Percentiles rank a stretch among this genome's conserved stretches.
Conservation (phyloP, 331 rosid species). For the Pyrus hybrid region DNA sequence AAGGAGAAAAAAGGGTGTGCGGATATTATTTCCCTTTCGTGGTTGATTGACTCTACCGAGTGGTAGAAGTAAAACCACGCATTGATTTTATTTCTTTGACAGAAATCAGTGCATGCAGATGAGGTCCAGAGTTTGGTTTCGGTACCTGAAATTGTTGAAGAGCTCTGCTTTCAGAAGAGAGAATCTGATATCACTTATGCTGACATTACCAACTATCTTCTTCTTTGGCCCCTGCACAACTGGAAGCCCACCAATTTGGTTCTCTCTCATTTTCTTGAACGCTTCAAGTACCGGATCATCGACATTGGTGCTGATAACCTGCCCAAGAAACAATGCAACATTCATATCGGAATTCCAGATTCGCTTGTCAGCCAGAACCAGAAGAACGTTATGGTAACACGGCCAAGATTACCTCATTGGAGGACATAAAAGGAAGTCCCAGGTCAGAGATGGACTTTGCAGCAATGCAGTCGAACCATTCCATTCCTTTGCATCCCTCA, state of each 20-base stretch:
- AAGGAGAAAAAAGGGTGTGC: too few relatives aligned
- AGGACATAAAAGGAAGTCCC: slow-evolving; percentile 82
- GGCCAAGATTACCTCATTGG: slow-evolving; percentile 36
- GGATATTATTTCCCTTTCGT: too few relatives aligned
- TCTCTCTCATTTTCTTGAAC: slow-evolving; percentile 71
- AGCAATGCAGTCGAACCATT: slow-evolving; percentile 83
- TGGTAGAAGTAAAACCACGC: not conserved
- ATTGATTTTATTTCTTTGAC: not conserved
- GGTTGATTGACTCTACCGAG: too few relatives aligned
- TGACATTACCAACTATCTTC: slow-evolving; percentile 66
- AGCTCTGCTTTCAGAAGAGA: slow-evolving; percentile 58
- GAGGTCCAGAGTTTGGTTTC: not conserved
- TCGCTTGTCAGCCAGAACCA: not conserved
- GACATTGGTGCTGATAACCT: slow-evolving; percentile 62
- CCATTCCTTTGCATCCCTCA: slow-evolving; percentile 78
- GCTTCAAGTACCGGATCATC: slow-evolving; percentile 66
- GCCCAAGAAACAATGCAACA: slow-evolving; percentile 2
- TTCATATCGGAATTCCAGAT: slow-evolving; percentile 1
- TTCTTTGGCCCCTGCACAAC: slow-evolving; percentile 55
- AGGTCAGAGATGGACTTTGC: slow-evolving; percentile 46
- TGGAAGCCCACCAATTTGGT: slow-evolving; percentile 75
- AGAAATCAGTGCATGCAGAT: not conserved
- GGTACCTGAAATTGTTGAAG: slow-evolving; percentile 69
- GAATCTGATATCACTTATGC: slow-evolving; percentile 67
- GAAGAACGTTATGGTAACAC: not conserved